Conservation (phyloP, 2,329 filamentous ascomycete species). For the Arthrobotrys entomopaga region DNA sequence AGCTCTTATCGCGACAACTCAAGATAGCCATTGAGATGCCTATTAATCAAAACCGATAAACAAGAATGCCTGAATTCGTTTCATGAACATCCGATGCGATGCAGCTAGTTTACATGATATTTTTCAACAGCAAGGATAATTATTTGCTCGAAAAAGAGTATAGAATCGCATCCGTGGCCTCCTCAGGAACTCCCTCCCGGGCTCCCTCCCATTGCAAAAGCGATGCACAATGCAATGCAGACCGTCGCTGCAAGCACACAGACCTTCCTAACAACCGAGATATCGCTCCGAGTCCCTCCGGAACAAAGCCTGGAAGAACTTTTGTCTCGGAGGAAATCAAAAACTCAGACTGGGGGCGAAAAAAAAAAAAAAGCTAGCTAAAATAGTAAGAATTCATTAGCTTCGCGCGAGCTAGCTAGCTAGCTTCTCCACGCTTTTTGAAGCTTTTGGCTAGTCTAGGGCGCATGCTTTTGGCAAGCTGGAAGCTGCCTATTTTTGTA, state of each 20-base stretch:
- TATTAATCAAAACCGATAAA: too few relatives aligned
- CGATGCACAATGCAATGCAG: constrained; percentile 21
- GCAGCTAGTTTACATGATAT: not conserved
- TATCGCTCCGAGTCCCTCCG: constrained; percentile 47
- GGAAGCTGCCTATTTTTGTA: too few relatives aligned
- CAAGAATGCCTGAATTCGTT: not conserved
- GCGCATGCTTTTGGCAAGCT: too few relatives aligned
- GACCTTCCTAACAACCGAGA: constrained; percentile 44
- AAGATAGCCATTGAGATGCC: too few relatives aligned
- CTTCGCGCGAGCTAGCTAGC: constrained; percentile 1
- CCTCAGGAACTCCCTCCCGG: constrained; percentile 46
- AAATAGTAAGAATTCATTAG: not conserved
- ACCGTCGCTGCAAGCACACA: constrained; percentile 42
- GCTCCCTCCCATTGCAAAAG: constrained; percentile 37
- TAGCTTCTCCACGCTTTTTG: not conserved
- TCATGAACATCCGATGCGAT: constrained; percentile 8
- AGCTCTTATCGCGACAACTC: not conserved
- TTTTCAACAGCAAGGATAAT: not conserved
- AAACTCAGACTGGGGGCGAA: not conserved
- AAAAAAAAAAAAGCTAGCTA: constrained; percentile 1
- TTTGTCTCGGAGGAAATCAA: not conserved
- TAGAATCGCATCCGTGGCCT: constrained; percentile 5
- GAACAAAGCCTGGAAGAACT: constrained; percentile 11
- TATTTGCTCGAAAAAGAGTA: not conserved
- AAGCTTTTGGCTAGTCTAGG: too few relatives aligned